A percentile compares a stretch with the other conserved stretches of the same genome.
Evolutionary conservation across 2,329 filamentous ascomycete genomes (phyloP).

Genomic region (Microdochium bolleyi): DNA sequence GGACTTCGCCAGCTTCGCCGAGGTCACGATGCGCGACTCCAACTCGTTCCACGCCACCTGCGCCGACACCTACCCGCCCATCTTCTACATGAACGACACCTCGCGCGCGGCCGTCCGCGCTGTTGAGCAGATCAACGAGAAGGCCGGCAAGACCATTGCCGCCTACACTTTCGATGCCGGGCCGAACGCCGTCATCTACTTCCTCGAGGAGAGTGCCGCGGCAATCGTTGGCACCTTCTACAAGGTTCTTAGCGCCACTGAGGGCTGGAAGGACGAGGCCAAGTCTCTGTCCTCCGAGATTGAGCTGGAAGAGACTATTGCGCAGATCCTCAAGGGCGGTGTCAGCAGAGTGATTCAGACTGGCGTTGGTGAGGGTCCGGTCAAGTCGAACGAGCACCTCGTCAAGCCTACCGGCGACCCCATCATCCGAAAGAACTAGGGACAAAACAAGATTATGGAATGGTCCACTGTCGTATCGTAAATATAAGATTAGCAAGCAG

Average conservation of each 20-base stretch:
- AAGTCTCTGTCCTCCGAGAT: conserved; percentile 44
- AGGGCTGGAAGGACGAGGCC: conserved; percentile 61
- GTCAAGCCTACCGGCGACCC: conserved; percentile 58
- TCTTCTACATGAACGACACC: conserved; percentile 97
- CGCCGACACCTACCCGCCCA: conserved; percentile 90
- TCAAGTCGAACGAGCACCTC: conserved; percentile 70
- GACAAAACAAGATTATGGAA: too few relatives aligned
- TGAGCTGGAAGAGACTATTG: conserved; percentile 57
- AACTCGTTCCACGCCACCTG: conserved; percentile 97
- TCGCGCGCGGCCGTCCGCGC: conserved; percentile 79
- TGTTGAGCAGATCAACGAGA: conserved; percentile 81
- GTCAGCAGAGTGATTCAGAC: conserved; percentile 88
- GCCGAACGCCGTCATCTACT: conserved; percentile 95
- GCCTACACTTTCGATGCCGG: conserved; percentile 98
- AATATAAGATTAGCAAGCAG: not conserved
- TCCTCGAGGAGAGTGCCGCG: conserved; percentile 69
- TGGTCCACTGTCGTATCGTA: too few relatives aligned
- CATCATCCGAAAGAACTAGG: conserved; percentile 18
- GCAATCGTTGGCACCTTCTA: conserved; percentile 74
- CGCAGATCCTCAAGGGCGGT: conserved; percentile 63
- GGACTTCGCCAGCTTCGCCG: conserved; percentile 82
- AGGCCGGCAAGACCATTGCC: conserved; percentile 70
- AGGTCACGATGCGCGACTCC: conserved; percentile 91
- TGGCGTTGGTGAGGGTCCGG: conserved; percentile 80
- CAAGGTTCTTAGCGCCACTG: conserved; percentile 50